phyloP scores from a whole-genome alignment of 2,329 filamentous ascomycete species.

The Amauroascus niger region DNA sequence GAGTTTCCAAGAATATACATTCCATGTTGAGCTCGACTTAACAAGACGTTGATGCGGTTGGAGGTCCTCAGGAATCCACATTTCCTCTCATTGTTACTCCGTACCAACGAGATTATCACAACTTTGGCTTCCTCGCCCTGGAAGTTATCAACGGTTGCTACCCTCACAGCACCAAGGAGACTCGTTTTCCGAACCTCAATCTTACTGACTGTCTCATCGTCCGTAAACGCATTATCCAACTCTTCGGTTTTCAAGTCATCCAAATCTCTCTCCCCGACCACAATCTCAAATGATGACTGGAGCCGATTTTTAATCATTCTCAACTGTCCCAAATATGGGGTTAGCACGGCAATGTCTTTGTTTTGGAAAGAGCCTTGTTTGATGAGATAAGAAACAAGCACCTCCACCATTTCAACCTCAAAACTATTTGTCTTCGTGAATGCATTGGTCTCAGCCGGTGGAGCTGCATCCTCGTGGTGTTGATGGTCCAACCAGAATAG shows the following conservation, averaged over 20 bases:
- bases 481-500: conserved; percentile 47
- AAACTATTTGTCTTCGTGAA: conserved; percentile 42
- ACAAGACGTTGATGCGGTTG: conserved; percentile 29
- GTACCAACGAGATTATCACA: conserved; percentile 26
- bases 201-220: background rate
- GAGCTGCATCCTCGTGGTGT: conserved; percentile 30
- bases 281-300: conserved; percentile 47
- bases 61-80: conserved; percentile 26
- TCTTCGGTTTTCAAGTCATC: conserved; percentile 43
- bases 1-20: conserved; percentile 28
- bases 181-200: background rate
- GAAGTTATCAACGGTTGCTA: conserved; percentile 15
- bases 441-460: conserved; percentile 22
- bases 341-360: conserved; percentile 60
- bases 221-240: too few relatives aligned
- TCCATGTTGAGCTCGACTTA: conserved; percentile 27
- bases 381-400: conserved; percentile 56
- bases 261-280: conserved; percentile 53
- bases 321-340: conserved; percentile 49
- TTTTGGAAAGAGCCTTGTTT: conserved; percentile 52
- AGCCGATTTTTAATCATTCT: conserved; percentile 37
- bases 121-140: conserved; percentile 31
- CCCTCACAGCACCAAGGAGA: conserved; percentile 2
- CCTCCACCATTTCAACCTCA: conserved; percentile 55
- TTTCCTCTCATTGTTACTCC: conserved; percentile 23